Conservation (phyloP, 306 rosid species). For the Dalbergia oliveri region DNA sequence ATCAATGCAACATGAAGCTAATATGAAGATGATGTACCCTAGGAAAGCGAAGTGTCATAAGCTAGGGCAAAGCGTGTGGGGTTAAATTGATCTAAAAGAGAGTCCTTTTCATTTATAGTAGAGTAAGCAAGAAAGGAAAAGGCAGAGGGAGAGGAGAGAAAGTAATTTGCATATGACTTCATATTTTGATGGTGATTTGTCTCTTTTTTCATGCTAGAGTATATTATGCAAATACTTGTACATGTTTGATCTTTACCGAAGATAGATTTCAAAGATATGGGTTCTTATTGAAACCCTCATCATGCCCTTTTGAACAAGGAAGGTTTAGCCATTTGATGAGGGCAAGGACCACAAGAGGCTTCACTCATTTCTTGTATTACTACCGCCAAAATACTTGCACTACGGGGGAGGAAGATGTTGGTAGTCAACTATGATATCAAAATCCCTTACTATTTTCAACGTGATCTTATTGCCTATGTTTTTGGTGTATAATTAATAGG, state of each 20-base stretch:
- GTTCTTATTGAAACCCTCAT: constrained; percentile 45
- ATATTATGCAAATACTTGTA: constrained; percentile 1
- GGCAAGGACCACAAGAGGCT: constrained; percentile 57
- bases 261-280: constrained; percentile 33
- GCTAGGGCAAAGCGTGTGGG: constrained; percentile 51
- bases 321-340: constrained; percentile 63
- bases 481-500: constrained; percentile 27
- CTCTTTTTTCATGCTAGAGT: constrained; percentile 34
- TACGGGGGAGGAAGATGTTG: constrained; percentile 44
- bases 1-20: constrained; percentile 20
- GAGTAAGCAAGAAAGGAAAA: constrained; percentile 43
- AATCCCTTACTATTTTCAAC: constrained; percentile 53
- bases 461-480: constrained; percentile 52
- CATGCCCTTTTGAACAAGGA: constrained; percentile 63
- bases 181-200: constrained; percentile 40
- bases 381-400: constrained; percentile 62
- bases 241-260: constrained; percentile 41
- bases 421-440: constrained; percentile 79
- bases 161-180: constrained; percentile 18
- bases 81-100: constrained; percentile 43
- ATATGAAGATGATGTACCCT: constrained; percentile 40
- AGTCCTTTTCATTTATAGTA: constrained; percentile 39
- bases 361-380: constrained; percentile 77
- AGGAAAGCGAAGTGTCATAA: constrained; percentile 52
- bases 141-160: constrained; percentile 24